Evolutionary conservation across 1,139 yeast genomes (phyloP).

Genomic region (Sugiyamaella japonica): DNA sequence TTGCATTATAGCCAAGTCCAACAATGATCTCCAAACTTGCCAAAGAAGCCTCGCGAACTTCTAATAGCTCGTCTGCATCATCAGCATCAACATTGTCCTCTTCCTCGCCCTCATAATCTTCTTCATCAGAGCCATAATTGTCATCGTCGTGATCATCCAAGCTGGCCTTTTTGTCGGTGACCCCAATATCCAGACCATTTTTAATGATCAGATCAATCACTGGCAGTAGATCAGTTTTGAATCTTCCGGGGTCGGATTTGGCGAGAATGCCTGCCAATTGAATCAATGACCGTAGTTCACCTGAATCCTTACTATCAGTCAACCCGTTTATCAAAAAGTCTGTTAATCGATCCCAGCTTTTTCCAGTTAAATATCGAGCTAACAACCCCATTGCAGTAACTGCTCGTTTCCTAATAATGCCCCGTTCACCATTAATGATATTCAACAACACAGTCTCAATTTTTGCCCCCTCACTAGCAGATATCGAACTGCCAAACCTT

Average conservation of each 20-base stretch:
- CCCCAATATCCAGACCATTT: slow-evolving; percentile 27
- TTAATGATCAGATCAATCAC: slow-evolving; percentile 31
- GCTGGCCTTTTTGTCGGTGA: neutral
- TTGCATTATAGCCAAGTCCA: slow-evolving; percentile 29
- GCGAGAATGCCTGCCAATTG: slow-evolving; percentile 36
- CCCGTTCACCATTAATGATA: slow-evolving; percentile 32
- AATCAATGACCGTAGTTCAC: slow-evolving; percentile 26
- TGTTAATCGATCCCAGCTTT: slow-evolving; percentile 35
- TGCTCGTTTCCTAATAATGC: slow-evolving; percentile 44
- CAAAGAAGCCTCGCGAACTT: slow-evolving; percentile 39
- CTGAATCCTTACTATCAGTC: slow-evolving; percentile 17
- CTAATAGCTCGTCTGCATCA: slow-evolving; percentile 30
- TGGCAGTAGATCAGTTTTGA: slow-evolving; percentile 28
- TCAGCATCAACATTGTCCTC: slow-evolving; percentile 28
- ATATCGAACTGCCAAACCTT: slow-evolving; percentile 54
- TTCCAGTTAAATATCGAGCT: slow-evolving; percentile 41
- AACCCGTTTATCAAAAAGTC: slow-evolving; percentile 29
- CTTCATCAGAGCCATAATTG: slow-evolving; percentile 19
- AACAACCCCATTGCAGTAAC: slow-evolving; percentile 56
- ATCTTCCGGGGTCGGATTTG: slow-evolving; percentile 33
- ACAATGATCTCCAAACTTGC: slow-evolving; percentile 37
- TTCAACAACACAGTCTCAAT: slow-evolving; percentile 38
- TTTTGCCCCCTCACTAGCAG: slow-evolving; percentile 44
- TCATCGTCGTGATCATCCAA: slow-evolving; percentile 25
- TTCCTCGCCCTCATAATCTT: slow-evolving; percentile 22